Evolutionary conservation across 148 eudicot species (phyloP).

Genomic region (Simmondsia chinensis): DNA sequence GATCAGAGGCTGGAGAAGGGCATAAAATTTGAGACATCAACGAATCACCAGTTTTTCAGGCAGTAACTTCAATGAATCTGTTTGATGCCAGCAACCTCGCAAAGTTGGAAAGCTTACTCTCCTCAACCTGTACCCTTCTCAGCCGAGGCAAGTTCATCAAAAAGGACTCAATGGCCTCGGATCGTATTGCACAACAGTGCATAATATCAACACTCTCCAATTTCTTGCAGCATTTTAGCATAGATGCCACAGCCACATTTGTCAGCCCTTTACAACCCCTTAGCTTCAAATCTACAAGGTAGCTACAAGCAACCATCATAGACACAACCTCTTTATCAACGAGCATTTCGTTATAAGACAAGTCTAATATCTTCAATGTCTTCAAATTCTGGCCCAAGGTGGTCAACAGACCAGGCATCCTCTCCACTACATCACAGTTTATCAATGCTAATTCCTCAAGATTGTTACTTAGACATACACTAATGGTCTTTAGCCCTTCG

Average conservation of each 20-base stretch:
- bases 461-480: conserved; percentile 8
- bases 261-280: conserved; percentile 39
- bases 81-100: conserved; percentile 15
- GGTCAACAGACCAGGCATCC: conserved; percentile 38
- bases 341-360: conserved; percentile 48
- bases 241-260: conserved; percentile 7
- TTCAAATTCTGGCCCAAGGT: conserved; percentile 38
- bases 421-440: conserved; percentile 42
- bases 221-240: conserved; percentile 24
- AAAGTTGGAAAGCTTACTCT: conserved; percentile 26
- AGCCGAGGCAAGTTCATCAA: conserved; percentile 12
- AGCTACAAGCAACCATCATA: conserved; percentile 32
- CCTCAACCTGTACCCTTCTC: conserved; percentile 31
- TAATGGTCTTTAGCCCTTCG: conserved; percentile 36
- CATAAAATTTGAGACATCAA: too few relatives aligned
- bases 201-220: conserved; percentile 34
- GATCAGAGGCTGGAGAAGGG: too few relatives aligned
- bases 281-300: conserved; percentile 26
- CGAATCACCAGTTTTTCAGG: too few relatives aligned
- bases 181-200: conserved; percentile 24
- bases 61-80: conserved; percentile 21
- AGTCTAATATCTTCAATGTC: conserved; percentile 27
- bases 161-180: conserved; percentile 27
- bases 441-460: conserved; percentile 44
- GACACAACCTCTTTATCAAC: conserved; percentile 39